Evolutionary conservation across 306 rosid species (phyloP).

Genomic region (Dryas octopetala): DNA sequence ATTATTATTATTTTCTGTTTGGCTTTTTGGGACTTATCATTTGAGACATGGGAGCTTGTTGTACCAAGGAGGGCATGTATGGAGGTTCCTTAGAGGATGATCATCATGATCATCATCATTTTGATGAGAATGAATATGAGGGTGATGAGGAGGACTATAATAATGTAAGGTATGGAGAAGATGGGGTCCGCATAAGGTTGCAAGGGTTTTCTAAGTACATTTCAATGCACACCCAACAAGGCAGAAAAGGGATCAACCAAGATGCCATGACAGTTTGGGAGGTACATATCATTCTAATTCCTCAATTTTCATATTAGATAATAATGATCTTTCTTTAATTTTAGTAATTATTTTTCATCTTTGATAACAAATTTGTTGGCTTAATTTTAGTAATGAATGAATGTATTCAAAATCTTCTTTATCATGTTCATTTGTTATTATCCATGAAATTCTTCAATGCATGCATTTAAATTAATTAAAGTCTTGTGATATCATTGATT

Average conservation of each 20-base stretch:
- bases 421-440: background rate
- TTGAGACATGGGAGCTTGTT: slow-evolving; percentile 63
- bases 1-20: background rate
- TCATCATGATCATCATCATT: background rate
- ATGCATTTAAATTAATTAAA: no score
- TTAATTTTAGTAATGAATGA: no score
- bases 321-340: no score
- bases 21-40: slow-evolving; percentile 1
- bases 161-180: slow-evolving; percentile 25
- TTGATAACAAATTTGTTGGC: no score
- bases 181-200: slow-evolving; percentile 48
- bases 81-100: slow-evolving; percentile 35
- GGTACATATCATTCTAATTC: slow-evolving; percentile 36
- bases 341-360: no score
- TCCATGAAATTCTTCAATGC: background rate
- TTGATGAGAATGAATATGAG: slow-evolving; percentile 31
- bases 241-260: slow-evolving; percentile 84
- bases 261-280: slow-evolving; percentile 91
- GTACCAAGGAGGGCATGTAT: slow-evolving; percentile 36
- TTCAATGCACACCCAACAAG: slow-evolving; percentile 78
- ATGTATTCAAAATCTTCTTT: background rate
- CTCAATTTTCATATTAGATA: background rate
- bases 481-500: no score
- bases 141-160: slow-evolving; percentile 30
- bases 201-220: slow-evolving; percentile 50